Base-by-base conservation (phyloP, 1,284 basidiomycete genomes). In the Xerocomus cyaneibrunnescens region DNA sequence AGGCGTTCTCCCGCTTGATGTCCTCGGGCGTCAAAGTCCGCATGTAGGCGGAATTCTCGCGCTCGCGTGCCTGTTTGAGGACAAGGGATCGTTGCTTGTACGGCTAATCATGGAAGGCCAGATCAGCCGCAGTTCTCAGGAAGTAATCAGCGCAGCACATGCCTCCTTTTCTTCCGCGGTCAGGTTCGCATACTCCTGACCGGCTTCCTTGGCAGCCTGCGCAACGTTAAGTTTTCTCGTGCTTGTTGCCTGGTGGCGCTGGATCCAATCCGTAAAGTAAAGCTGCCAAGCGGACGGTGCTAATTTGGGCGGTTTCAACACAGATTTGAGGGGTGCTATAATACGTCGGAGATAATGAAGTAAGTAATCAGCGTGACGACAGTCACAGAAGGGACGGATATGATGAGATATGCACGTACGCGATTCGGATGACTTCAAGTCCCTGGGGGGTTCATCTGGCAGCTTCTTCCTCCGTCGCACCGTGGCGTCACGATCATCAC, bases 211-310 rank as follows among this genome's bases (percentile, higher is more conserved):
- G 59, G 94, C 94, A 35, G 94, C 92, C 69, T 95, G 92, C 8
- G 94, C 94, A 52, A 98, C 94, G 70, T 98, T 97, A 45, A 98
- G 82, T 73, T 95, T 94, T 58, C 88, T 78, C 41, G 79, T 81
- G 57, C 81, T 85, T 36, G 80, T 79, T 58, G 84, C 83, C 74
- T 94, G 94, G 70, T 94, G 92, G 65, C 86, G 83, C 70, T 90
- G 87, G 60, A 98, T 92, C 84, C 93, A 94, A 69, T 97, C 93
- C 34, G 92, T 94, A 72, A 98, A 97, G 75, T 94, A 98, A 47
- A 98, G 81, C 72, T 98, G 94, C 94, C 94, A 98, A 38, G 94
- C 92, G 6, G 92, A 95, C 6, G 92, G 93, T 13, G 94, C 92
- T 64, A 95, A 82, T 74, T 95, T 95, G 39, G 94, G 94, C 30